These are phyloP conservation scores for Cornus controversa DNA, from an alignment of 148 eudicot species.

Conservation along the genomic window DNA sequence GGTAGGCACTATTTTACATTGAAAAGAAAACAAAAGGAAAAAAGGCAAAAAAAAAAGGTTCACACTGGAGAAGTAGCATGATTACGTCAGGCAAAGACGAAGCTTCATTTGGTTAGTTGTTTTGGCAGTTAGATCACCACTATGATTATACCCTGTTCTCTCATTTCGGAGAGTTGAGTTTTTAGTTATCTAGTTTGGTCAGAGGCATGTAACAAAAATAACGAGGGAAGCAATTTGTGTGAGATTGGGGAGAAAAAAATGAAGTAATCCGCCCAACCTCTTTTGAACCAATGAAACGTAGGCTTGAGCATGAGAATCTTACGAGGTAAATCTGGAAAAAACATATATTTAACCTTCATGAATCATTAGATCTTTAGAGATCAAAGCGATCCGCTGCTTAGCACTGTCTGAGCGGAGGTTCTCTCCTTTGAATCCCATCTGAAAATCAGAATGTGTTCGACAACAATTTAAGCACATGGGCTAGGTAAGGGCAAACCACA, in stretches of 20 bases:
- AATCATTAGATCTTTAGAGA: constrained; percentile 74
- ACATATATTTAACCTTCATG: constrained; percentile 42
- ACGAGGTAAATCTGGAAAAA: constrained; percentile 6
- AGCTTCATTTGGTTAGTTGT: constrained; percentile 21
- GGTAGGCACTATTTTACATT: constrained; percentile 5
- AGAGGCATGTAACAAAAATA: constrained; percentile 7
- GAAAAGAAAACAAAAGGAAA: too few species aligned
- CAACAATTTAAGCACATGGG: neutral
- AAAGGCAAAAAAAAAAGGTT: neutral
- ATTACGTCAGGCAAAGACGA: constrained; percentile 3
- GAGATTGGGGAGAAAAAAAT: neutral
- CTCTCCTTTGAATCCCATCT: constrained; percentile 18
- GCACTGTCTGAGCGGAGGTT: constrained; percentile 15
- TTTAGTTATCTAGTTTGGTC: neutral
- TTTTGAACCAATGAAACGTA: neutral
- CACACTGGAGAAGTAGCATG: neutral
- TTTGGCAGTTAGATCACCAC: constrained; percentile 30
- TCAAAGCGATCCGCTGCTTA: constrained; percentile 65
- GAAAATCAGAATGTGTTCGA: neutral
- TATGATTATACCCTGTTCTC: neutral
- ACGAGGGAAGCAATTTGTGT: neutral
- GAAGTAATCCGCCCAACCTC: constrained; percentile 1
- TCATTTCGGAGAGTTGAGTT: constrained; percentile 4
- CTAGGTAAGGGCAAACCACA: neutral
- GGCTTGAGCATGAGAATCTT: neutral